Base-by-base conservation (phyloP, 202 grass and related monocot genomes). In the Eragrostis tef region DNA sequence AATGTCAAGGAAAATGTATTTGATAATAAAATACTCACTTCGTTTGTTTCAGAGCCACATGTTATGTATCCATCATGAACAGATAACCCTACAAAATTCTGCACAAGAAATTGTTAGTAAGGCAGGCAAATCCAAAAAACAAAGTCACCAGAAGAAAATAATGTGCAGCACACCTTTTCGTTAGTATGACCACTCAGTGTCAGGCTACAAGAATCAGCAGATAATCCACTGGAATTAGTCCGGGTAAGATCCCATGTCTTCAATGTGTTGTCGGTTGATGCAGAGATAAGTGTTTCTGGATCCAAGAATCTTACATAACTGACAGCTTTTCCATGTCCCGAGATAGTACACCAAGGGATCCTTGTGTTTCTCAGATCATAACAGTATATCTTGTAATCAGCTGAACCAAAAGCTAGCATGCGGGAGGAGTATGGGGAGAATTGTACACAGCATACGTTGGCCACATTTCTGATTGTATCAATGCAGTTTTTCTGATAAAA, bases 61-160 rank as follows among this genome's bases (percentile, higher is more conserved):
- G 89, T 70, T 87, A 99, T 93, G 79, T 96, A 99, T 83, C 96
- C 96, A 62, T 99, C 90, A 15, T 86, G 83, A 63, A 99, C 90
- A 64, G 93, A 99, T 74, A 99, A 91, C 62, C 96, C 96, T 59
- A 99, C 93, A 93, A 99, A 99, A 88, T 99, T 99, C 96, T 99
- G 90, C 73, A 95, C 47, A 57, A 27, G 51, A 6, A 87, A 90
- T 82, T 53, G 67, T 77, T 56, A 77, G 83, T 64, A 59, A 84
- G 64, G 36, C 43, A 70, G 53, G 57, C 13, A 58, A 43, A 75
- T 74, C 69, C 14, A 25, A 68, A 52, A 60, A 86, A 79, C 8
- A 50, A 72, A 29, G 29, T 75, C 27, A 48, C 21, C 11, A 34
- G 20, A 78, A 70, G 9, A 83, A 43, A 12, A 19, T 70, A 84